Conservation (phyloP, 352 stramenopile genomes). For the Globisporangium heterothallicum region DNA sequence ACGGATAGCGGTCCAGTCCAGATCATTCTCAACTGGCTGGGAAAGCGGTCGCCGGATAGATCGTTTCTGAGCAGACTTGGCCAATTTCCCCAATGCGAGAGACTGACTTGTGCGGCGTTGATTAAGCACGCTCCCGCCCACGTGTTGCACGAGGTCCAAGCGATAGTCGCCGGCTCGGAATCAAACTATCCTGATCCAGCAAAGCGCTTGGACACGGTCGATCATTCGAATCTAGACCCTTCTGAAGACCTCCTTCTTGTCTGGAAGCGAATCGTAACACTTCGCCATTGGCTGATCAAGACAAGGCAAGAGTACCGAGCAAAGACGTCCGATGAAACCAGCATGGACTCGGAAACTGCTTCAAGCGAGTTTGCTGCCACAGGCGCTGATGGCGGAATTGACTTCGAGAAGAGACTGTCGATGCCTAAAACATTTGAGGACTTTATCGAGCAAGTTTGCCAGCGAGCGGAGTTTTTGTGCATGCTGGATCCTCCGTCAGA, state of each 20-base stretch:
- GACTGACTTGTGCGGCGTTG: conserved; percentile 63
- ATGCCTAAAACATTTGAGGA: conserved; percentile 66
- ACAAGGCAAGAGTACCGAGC: conserved; percentile 73
- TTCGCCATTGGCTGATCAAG: conserved; percentile 85
- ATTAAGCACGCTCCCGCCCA: conserved; percentile 78
- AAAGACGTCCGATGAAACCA: conserved; percentile 38
- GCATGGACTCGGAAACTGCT: neutral
- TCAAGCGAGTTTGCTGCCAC: neutral
- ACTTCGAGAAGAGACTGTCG: conserved; percentile 56
- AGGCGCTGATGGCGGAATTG: conserved; percentile 18
- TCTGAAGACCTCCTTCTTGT: conserved; percentile 68
- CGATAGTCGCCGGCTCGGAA: conserved; percentile 51
- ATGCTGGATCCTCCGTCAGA: conserved; percentile 68
- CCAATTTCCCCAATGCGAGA: conserved; percentile 65
- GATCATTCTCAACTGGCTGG: conserved; percentile 69
- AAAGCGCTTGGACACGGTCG: conserved; percentile 17
- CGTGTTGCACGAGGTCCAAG: conserved; percentile 71
- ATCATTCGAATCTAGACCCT: conserved; percentile 52
- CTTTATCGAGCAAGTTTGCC: conserved; percentile 54
- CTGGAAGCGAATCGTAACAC: conserved; percentile 75
- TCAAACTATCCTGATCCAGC: conserved; percentile 1
- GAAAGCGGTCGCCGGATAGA: conserved; percentile 65
- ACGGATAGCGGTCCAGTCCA: conserved; percentile 45
- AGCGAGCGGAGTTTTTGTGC: conserved; percentile 72
- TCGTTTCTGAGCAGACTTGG: conserved; percentile 76